phyloP scores from a whole-genome alignment of 495 filamentous ascomycete species.

The Copromyces sp. region DNA sequence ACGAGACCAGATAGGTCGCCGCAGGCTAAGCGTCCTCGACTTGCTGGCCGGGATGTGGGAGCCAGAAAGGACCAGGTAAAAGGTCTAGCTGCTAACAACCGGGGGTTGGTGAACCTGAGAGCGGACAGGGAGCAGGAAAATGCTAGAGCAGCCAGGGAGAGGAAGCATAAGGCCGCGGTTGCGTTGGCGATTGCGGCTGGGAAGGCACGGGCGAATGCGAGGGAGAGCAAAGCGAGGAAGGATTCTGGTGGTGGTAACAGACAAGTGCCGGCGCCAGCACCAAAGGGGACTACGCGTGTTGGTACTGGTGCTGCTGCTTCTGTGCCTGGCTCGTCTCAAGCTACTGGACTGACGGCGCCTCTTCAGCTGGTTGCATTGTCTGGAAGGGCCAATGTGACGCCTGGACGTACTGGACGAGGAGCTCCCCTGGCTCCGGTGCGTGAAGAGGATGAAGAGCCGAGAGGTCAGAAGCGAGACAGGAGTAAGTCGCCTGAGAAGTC shows the following conservation, averaged over 20 bases:
- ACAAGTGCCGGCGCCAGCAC: not conserved
- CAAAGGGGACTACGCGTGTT: not conserved
- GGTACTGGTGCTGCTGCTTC: not conserved
- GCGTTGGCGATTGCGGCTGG: not conserved
- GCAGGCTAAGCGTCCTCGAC: not conserved
- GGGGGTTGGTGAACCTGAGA: not conserved
- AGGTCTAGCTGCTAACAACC: not conserved
- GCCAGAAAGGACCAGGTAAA: not conserved
- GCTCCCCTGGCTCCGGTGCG: not conserved
- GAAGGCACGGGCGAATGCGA: not conserved
- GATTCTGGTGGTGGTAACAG: not conserved
- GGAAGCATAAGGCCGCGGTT: not conserved
- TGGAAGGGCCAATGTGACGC: not conserved
- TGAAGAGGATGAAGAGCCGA: not conserved
- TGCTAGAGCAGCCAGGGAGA: not conserved
- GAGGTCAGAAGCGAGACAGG: not conserved
- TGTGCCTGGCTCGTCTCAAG: not conserved
- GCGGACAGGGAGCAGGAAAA: not conserved
- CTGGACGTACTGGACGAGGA: not conserved
- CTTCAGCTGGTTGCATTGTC: not conserved
- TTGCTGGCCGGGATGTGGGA: not conserved
- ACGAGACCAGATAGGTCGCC: not conserved
- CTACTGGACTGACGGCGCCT: not conserved
- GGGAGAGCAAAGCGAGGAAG: not conserved
- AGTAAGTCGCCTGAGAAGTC: not conserved